Conservation (phyloP, 306 rosid genomes). For the Prunus mongolica region DNA sequence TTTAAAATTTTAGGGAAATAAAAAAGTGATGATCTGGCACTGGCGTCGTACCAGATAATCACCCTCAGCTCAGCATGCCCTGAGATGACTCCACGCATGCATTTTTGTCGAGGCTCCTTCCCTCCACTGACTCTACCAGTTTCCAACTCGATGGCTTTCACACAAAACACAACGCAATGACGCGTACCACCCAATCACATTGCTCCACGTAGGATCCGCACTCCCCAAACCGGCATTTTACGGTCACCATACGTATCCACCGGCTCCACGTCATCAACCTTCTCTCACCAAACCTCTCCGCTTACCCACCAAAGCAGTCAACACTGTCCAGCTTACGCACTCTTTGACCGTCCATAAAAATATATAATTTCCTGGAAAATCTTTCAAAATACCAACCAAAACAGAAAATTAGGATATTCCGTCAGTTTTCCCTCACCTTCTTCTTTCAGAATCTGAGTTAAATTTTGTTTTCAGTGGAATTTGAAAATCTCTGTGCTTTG, state of each 20-base stretch:
- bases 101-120: background rate
- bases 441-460: background rate
- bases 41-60: background rate
- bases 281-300: background rate
- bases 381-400: background rate
- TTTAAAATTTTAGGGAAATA: no score
- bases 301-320: slow-evolving; percentile 41
- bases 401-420: background rate
- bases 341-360: background rate
- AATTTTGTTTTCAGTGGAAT: background rate
- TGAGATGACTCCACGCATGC: background rate
- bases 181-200: slow-evolving; percentile 57
- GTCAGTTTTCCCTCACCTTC: background rate
- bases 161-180: slow-evolving; percentile 27
- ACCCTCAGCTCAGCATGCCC: background rate
- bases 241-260: slow-evolving; percentile 7
- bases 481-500: background rate
- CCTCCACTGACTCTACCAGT: background rate
- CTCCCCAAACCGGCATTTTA: slow-evolving; percentile 24
- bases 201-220: slow-evolving; percentile 27
- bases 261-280: background rate
- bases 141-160: slow-evolving; percentile 15
- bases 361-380: slow-evolving; percentile 3
- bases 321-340: background rate
- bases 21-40: background rate